Conservation (phyloP, 805 yeast species). For the Allodekkera sacchari region DNA sequence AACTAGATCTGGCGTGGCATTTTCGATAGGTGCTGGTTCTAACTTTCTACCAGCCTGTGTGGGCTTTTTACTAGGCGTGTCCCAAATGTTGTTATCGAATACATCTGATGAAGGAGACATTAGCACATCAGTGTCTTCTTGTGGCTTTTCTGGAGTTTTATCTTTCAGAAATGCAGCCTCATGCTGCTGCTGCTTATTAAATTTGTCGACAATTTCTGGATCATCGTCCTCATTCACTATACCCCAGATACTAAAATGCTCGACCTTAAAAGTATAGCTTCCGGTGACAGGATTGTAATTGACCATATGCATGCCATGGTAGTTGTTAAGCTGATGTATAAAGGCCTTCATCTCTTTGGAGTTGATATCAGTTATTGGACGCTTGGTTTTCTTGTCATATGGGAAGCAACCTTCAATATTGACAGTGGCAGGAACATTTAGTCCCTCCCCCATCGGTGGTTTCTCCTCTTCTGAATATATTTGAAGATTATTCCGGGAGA, state of each 20-base stretch:
- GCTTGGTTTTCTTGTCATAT: conserved; percentile 24
- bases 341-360: conserved; percentile 33
- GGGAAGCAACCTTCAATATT: conserved; percentile 59
- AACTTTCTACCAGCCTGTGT: no score
- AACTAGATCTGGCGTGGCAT: conserved; percentile 31
- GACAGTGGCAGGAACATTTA: conserved; percentile 71
- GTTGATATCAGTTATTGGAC: conserved; percentile 13
- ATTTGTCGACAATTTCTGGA: conserved; percentile 29
- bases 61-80: no score
- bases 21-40: no score
- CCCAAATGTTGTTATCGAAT: no score
- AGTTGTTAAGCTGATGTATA: conserved; percentile 41
- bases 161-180: conserved; percentile 5
- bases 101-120: no score
- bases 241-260: conserved; percentile 95
- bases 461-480: conserved; percentile 55
- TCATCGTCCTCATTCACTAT: conserved; percentile 61
- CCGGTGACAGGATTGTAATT: conserved; percentile 72
- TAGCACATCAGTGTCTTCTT: no score
- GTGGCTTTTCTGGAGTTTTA: no score
- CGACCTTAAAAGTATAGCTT: conserved; percentile 72
- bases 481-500: conserved; percentile 44
- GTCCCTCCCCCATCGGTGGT: conserved; percentile 58
- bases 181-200: conserved; percentile 19
- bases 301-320: conserved; percentile 68